Base-by-base conservation (phyloP, 1,284 basidiomycete species). In the Gymnopus androsaceus region DNA sequence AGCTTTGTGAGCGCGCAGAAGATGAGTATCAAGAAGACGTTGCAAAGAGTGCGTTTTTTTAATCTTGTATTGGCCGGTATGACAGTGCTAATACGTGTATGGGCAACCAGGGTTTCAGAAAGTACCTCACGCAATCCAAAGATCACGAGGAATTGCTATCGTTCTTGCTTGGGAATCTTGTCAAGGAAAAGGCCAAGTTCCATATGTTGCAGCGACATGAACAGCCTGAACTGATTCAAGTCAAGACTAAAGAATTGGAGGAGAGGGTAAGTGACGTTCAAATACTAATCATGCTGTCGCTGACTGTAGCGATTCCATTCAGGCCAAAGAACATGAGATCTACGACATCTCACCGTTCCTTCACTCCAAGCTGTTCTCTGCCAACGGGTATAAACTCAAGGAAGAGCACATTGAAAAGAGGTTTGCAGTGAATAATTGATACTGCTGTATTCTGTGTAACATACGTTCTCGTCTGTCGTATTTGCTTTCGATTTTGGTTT, bases 1-100 rank as follows among this genome's bases (percentile, higher is more conserved):
- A 95, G 92, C 73, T 99, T 99, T 71, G 92, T 99, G 56, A 94
- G 76, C 63, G 92, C 96, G 17, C 97, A 99, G 71, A 99, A 99
- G 79, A 92, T 95, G 82, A 94, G 91, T 59, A 95, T 99, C 75
- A 98, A 98, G 82, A 96, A 94, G 78, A 95, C 95, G 15, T 79
- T 99, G 41, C 94, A 99, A 74, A 81, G 97, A 65, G 94, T 95
- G 66, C 59, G 89, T 81, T 11, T 45, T 11, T 14, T 25, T 28
- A 19, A 21, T 30, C 23, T 46, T 52, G 53, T 59, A 14, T 61
- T 54, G n/a, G n/a, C n/a, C n/a, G n/a, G n/a, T 51, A 48, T n/a
- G 12, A n/a, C 49, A 11, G 47, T 27, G 19, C 51, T 51, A 19
- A 46, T 47, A 28, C 11, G 9, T 27, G 15, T 55, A 19, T 34